Conservation (phyloP, 306 rosid genomes). For the Prunus davidiana region DNA sequence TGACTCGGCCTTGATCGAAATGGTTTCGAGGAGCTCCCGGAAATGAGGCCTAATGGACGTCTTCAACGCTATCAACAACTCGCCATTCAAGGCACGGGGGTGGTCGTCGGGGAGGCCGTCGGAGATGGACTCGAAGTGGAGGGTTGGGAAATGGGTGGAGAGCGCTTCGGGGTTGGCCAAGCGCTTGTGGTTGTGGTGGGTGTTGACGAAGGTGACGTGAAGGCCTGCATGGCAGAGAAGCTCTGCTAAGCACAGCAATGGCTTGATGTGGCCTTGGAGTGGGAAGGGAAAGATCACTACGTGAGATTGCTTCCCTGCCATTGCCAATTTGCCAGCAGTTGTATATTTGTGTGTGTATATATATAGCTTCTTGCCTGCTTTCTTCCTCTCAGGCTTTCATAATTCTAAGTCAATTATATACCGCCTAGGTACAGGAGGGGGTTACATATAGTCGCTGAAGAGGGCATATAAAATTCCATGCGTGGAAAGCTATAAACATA, state of each 20-base stretch:
- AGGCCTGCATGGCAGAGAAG: conserved; percentile 12
- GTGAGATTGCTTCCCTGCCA: background rate
- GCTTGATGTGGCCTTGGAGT: conserved; percentile 19
- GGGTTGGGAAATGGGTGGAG: conserved; percentile 10
- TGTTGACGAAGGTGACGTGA: conserved; percentile 18
- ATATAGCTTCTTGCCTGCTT: too few relatives aligned
- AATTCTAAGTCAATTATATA: too few relatives aligned
- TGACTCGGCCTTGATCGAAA: background rate
- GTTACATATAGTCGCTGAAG: too few relatives aligned
- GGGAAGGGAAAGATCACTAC: conserved; percentile 14
- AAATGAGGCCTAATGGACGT: background rate
- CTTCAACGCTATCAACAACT: background rate
- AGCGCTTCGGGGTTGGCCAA: background rate
- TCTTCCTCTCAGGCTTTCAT: too few relatives aligned
- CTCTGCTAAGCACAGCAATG: conserved; percentile 19
- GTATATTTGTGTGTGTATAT: too few relatives aligned
- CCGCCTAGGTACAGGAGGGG: too few relatives aligned
- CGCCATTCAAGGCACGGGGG: background rate
- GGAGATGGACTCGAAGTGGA: conserved; percentile 11
- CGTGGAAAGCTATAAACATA: too few relatives aligned
- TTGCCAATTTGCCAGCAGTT: too few relatives aligned
- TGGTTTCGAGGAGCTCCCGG: background rate
- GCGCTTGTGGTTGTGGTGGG: conserved; percentile 4
- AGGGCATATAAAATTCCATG: too few relatives aligned
- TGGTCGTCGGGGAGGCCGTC: conserved; percentile 12